Evolutionary conservation across 768 basidiomycete species (phyloP).

Genomic region (Trametes sanguinea): DNA sequence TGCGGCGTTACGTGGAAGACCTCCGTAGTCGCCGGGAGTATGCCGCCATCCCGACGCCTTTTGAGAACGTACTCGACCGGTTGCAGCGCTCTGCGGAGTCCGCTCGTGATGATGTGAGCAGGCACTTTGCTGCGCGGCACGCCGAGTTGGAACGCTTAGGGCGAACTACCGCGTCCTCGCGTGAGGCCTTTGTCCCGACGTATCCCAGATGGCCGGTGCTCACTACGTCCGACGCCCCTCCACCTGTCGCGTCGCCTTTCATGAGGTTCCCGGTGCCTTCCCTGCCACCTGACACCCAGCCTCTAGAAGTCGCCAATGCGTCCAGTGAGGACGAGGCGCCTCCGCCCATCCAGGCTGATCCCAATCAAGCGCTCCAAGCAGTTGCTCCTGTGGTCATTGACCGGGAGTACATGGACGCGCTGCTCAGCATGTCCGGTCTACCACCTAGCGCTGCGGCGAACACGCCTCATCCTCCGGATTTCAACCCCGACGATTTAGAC

Average conservation of each 20-base stretch:
- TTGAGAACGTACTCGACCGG: neutral
- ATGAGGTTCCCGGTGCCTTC: neutral
- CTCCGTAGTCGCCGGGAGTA: neutral
- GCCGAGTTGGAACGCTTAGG: neutral
- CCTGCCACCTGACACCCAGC: neutral
- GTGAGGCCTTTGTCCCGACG: too few relatives aligned
- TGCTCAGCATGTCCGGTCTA: neutral
- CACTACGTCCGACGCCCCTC: neutral
- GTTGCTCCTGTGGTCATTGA: neutral
- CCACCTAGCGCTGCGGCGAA: too few relatives aligned
- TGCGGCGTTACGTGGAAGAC: neutral
- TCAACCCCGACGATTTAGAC: too few relatives aligned
- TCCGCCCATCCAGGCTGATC: constrained; percentile 10
- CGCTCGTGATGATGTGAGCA: neutral
- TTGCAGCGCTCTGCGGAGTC: neutral
- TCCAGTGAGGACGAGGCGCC: neutral
- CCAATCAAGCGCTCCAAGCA: neutral
- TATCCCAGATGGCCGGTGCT: neutral
- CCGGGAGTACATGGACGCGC: neutral
- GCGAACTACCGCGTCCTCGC: too few relatives aligned
- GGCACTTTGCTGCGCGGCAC: too few relatives aligned
- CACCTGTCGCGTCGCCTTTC: neutral
- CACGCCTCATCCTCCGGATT: too few relatives aligned
- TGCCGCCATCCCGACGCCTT: neutral
- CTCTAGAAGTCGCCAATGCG: neutral